Evolutionary conservation across 108 stramenopile genomes (phyloP).

Genomic region (Chaetoceros tenuissimus): DNA sequence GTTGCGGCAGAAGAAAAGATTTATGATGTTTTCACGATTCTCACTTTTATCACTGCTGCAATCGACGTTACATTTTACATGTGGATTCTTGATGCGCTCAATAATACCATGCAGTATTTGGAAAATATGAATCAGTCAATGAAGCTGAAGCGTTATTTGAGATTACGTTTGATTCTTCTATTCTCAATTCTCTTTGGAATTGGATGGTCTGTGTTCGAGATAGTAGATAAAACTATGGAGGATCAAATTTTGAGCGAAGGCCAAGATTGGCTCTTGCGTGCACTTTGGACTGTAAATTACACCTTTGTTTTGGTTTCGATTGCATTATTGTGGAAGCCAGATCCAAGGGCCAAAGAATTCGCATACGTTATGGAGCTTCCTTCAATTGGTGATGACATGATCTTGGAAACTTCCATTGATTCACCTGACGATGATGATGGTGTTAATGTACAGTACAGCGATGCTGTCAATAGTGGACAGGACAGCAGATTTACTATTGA

Average conservation of each 20-base stretch:
- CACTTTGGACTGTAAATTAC: conserved; percentile 77
- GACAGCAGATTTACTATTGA: background rate
- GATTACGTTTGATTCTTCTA: conserved; percentile 62
- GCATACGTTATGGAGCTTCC: conserved; percentile 85
- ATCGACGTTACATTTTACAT: conserved; percentile 73
- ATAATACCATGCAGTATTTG: conserved; percentile 75
- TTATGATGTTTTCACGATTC: conserved; percentile 60
- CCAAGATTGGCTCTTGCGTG: conserved; percentile 52
- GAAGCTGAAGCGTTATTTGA: conserved; percentile 69
- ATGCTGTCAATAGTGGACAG: background rate
- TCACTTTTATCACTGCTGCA: conserved; percentile 46
- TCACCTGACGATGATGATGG: conserved; percentile 31
- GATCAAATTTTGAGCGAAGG: conserved; percentile 56
- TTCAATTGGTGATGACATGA: conserved; percentile 33
- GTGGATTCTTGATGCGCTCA: conserved; percentile 80
- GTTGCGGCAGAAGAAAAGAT: conserved; percentile 54
- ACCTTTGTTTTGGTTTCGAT: conserved; percentile 57
- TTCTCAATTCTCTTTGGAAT: conserved; percentile 74
- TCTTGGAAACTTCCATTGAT: conserved; percentile 31
- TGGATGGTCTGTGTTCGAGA: conserved; percentile 67
- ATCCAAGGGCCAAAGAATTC: conserved; percentile 71
- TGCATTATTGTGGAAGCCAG: conserved; percentile 72
- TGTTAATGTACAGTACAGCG: background rate
- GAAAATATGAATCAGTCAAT: conserved; percentile 70
- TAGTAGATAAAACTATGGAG: conserved; percentile 62